Base-by-base conservation (phyloP, 2,329 filamentous ascomycete genomes). In the Coniochaeta prunicola region DNA sequence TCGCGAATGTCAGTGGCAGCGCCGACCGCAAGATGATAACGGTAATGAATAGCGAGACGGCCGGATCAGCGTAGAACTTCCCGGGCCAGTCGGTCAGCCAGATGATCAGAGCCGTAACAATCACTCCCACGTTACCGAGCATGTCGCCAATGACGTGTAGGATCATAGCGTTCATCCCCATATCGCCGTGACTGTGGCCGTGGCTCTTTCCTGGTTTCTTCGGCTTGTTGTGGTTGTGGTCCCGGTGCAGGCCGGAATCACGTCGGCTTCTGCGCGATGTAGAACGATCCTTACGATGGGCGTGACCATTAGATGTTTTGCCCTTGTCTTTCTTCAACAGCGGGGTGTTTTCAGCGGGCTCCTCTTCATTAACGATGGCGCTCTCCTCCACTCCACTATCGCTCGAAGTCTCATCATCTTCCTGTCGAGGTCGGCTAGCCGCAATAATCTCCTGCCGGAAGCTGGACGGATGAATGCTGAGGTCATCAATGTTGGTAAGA, bases 361-460 rank as follows among this genome's bases (percentile, higher is more conserved):
- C 74, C 4, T 69, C 68, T 30, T 78, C 76, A 3, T 78, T 77
- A 56, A 76, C 69, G n/a, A 73, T 65, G 7, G 77, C 74, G 9
- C 75, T 74, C 17, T 76, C 74, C 7, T 80, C 79, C 17, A 82
- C 81, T 33, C 81, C 80, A 59, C 79, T 82, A 31, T 84, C 85
- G 56, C 80, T 75, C n/a, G 71, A 68, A 15, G 71, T 68, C 24
- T 65, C 77, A 28, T 82, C 81, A 3, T 84, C 81, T 4, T 79
- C 76, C 13, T 30, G 53, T 40, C 83, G 84, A 53, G 86, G 77
- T 56, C 84, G 83, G 60, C 86, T 88, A n/a, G 90, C 91, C 38
- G 88, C 87, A 64, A 97, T 96, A 65, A 99, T 96, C 59, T 93
- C 91, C 71, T 96, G 90, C 64, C 94, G 82, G 78, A 97, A 92